These are phyloP conservation scores for Albifimbria verrucaria DNA, from an alignment of 2,329 filamentous ascomycete species.

Conservation along the genomic window DNA sequence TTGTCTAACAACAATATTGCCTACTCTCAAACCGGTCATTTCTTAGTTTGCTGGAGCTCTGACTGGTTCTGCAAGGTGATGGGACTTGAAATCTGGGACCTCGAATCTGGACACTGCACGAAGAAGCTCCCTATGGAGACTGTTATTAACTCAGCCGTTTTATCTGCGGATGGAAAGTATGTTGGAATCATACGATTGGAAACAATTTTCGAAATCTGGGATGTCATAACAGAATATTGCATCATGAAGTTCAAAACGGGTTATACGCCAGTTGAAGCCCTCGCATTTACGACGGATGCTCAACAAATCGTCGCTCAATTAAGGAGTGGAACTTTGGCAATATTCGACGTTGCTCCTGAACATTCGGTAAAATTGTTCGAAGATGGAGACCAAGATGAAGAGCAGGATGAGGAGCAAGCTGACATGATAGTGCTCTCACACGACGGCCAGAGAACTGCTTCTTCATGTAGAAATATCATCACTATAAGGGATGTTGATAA, in stretches of 20 bases:
- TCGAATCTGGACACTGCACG: neutral
- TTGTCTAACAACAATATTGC: neutral
- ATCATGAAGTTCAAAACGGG: neutral
- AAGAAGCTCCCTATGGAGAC: neutral
- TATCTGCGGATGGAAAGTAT: neutral
- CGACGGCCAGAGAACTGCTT: neutral
- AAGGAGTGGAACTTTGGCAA: neutral
- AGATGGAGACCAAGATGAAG: too few species aligned
- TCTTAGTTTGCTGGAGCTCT: neutral
- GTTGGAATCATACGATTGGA: neutral
- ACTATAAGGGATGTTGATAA: neutral
- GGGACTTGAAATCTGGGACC: neutral
- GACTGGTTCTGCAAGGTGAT: neutral
- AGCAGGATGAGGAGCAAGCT: neutral
- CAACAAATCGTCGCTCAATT: neutral
- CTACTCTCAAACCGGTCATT: neutral
- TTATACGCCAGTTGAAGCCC: neutral
- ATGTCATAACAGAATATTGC: neutral
- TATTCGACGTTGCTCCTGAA: neutral
- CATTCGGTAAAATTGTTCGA: too few species aligned
- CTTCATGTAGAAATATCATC: neutral
- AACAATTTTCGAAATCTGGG: neutral
- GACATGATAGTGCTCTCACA: neutral
- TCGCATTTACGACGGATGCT: neutral
- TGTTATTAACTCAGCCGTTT: neutral